Evolutionary conservation across 176 grass and related monocot species (phyloP), one percentile per base, ranked within the genome.

Genomic region (Carex littledalei): DNA sequence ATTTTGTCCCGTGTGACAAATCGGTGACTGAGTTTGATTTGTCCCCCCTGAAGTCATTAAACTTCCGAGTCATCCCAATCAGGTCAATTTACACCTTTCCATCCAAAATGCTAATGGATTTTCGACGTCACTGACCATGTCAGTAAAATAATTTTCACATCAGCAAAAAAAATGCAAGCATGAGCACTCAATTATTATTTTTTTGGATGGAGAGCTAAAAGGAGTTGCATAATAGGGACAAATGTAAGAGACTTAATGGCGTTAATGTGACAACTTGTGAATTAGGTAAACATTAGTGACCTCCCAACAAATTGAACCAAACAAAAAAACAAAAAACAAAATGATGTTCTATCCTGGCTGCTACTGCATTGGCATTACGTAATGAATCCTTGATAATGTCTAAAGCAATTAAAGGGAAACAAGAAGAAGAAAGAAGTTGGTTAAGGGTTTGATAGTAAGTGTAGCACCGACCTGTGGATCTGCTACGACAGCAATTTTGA

Each of bases 401-500:
- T 54, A 76, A 15, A 76, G 22, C 72, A 76, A 53, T 54, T 14
- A 53, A 79, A 69, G 32, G 17, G 3, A 15, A 81, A 35, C 49
- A 63, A 22, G 52, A 47, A 18, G 17, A 63, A 22, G 52, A 47
- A 18, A 22, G 65, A 22, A 24, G 39, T 14, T 5, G 12, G 8
- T 29, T 16, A 61, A 29, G 17, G n/a, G 52, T 29, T 58, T 64
- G 18, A 80, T 63, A 67, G 62, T 69, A 74, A 80, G 24, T 89
- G 69, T 1, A 8, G 56, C 12, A 88, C 12, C 85, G 20, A 88
- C 96, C 93, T 98, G 96, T 79, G 96, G 96, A 89, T 98, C 96
- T 4, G 96, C 90, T 81, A 98, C 41, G 32, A 95, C 87, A 84
- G 93, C 91, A 87, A 98, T 71, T 85, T 90, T 98, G 41, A 92